Evolutionary conservation across 192 early-diverging fungal genomes (phyloP), one percentile per base, ranked within the genome.

Genomic region (Phycomyces nitens): DNA sequence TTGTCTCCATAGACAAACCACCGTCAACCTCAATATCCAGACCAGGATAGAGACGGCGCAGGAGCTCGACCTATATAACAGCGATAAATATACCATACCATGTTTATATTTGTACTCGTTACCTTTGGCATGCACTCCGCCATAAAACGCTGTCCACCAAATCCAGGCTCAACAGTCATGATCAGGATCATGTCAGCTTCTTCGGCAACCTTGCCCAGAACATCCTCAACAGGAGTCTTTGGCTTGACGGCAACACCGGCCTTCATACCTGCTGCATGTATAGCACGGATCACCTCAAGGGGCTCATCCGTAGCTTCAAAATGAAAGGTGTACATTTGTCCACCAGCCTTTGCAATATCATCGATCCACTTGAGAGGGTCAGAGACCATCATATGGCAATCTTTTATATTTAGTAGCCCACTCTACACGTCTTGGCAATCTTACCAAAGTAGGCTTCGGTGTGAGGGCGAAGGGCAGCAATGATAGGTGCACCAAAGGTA

Each of bases 111-210:
- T n/a, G n/a, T n/a, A n/a, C n/a, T n/a, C n/a, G n/a, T 22, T 60
- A 89, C 94, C 84, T 98, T 98, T 34, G 86, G 81, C 79, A 98
- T 84, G 67, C 89, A 91, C 63, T 88, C 80, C 12, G 77, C 71
- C 94, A 95, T 98, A 76, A 98, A 95, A 53, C 87, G 76, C 79
- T 98, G 96, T 39, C 96, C 96, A 42, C 96, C 96, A 71, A 98
- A 98, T 6, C 96, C 96, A 42, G 96, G 96, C 71, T 98, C 94
- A 20, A 96, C 96, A 0, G 96, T 98, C 96, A 98, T 98, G 51
- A 96, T 84, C 42, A 98, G 75, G 23, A 94, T 86, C 88, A 94
- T 90, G 55, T 98, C 96, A 40, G 88, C 85, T 62, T 83, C 66
- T 3, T 80, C 68, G 9, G 80, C 87, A 38, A 88, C 68, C 14